Base-by-base conservation (phyloP, 2,329 filamentous ascomycete genomes). In the Erysiphe pulchra region DNA sequence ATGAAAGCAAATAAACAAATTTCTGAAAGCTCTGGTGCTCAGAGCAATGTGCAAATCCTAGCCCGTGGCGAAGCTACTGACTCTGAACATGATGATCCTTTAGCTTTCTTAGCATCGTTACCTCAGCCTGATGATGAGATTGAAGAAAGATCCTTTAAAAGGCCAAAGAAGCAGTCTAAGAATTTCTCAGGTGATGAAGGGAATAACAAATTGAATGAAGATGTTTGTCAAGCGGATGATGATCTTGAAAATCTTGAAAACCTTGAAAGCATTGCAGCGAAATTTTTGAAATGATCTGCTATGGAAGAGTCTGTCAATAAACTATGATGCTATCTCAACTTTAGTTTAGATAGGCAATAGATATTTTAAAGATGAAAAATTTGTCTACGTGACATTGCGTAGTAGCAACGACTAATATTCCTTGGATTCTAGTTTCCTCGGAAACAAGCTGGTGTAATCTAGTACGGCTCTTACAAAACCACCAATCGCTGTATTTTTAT, bases 221-320 rank as follows among this genome's bases (percentile, higher is more conserved):
- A 68, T 61, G 68, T 75, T 42, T 68, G 77, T 55, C 70, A 72
- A 62, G 67, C 73, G 53, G 67, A 67, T 13, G 69, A 75, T 45
- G 76, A 83, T 63, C 80, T 80, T 12, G 77, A 85, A 61, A 86
- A 79, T 38, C 63, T 87, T 54, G 78, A 84, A 59, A 80, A 86
- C 60, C 66, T 85, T 53, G 81, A 87, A 62, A 74, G 76, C 37
- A 61, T 87, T 61, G 83, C 83, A 46, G 71, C 77, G 40, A 79
- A 78, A 3, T 61, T 90, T 59, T 60, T 92, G 57, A 71, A 72
- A 36, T 57, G 24, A 28, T 28, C 7, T 28, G 24, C 24, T 28
- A 28, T 28, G 24, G 8, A 28, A 28, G 24, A 28, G 24, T 1
- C 24, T 28, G 8, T 28, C 24, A 28, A 28, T 28, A 8, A 28